These are phyloP conservation scores for Mortierella sp. DNA, from an alignment of 371 early-diverging fungal genomes.

Conservation along the genomic window DNA sequence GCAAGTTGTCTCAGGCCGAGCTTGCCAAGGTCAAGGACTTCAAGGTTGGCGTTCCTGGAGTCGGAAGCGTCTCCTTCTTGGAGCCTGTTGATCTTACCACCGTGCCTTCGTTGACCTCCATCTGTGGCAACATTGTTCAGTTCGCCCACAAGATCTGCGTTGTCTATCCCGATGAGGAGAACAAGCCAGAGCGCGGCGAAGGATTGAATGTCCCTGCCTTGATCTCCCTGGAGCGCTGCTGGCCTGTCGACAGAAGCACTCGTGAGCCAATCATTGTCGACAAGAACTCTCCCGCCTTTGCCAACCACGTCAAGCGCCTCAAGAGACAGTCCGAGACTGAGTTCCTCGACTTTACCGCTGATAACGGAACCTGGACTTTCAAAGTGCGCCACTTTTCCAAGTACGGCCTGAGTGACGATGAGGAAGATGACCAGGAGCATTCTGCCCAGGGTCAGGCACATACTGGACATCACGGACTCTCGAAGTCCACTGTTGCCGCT, in stretches of 20 bases:
- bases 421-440: constrained; percentile 52
- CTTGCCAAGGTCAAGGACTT: constrained; percentile 83
- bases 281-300: constrained; percentile 75
- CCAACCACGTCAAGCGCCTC: constrained; percentile 78
- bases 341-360: constrained; percentile 81
- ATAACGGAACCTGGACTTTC: constrained; percentile 92
- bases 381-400: constrained; percentile 89
- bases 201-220: constrained; percentile 92
- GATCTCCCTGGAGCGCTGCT: constrained; percentile 86
- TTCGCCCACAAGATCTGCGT: constrained; percentile 77
- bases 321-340: constrained; percentile 76
- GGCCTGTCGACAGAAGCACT: constrained; percentile 83
- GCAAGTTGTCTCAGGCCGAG: constrained; percentile 73
- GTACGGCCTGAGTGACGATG: constrained; percentile 74
- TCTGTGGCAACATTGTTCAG: constrained; percentile 85
- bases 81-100: constrained; percentile 87
- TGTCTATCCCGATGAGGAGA: constrained; percentile 86
- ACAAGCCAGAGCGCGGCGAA: constrained; percentile 85
- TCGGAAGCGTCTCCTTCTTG: constrained; percentile 84
- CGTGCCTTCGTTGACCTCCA: constrained; percentile 72
- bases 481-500: background rate
- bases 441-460: background rate
- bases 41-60: constrained; percentile 76
- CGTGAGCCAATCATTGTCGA: constrained; percentile 76
- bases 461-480: background rate